Evolutionary conservation across 176 grass and related monocot species (phyloP).

Genomic region (Oryza meridionalis): DNA sequence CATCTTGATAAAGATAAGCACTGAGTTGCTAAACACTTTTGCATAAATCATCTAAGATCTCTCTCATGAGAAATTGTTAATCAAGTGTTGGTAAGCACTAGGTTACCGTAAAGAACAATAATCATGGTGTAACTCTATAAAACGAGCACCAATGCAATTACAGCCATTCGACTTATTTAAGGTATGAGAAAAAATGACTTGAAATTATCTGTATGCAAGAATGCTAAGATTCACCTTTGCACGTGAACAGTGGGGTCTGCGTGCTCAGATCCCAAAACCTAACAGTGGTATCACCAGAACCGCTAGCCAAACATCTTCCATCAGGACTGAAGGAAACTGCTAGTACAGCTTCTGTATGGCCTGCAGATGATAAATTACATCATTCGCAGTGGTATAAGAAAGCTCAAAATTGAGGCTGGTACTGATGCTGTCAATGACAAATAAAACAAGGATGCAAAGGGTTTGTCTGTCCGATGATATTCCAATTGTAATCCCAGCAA

Average conservation of each 20-base stretch:
- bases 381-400: neutral
- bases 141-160: neutral
- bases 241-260: conserved; percentile 88
- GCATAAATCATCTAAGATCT: neutral
- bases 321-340: conserved; percentile 92
- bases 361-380: conserved; percentile 5
- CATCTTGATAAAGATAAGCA: neutral
- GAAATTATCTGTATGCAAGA: conserved; percentile 1
- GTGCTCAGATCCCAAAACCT: conserved; percentile 92
- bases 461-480: neutral
- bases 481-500: neutral
- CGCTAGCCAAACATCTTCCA: conserved; percentile 77
- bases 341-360: conserved; percentile 91
- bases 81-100: neutral
- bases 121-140: neutral
- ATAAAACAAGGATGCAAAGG: neutral
- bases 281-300: conserved; percentile 90
- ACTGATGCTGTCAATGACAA: neutral
- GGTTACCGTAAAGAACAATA: neutral
- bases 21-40: neutral
- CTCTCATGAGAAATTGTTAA: neutral
- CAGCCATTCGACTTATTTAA: neutral
- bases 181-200: neutral
- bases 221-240: conserved; percentile 61
- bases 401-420: neutral